Base-by-base conservation (phyloP, 164 flowering plant species). In the Magnolia sinica region DNA sequence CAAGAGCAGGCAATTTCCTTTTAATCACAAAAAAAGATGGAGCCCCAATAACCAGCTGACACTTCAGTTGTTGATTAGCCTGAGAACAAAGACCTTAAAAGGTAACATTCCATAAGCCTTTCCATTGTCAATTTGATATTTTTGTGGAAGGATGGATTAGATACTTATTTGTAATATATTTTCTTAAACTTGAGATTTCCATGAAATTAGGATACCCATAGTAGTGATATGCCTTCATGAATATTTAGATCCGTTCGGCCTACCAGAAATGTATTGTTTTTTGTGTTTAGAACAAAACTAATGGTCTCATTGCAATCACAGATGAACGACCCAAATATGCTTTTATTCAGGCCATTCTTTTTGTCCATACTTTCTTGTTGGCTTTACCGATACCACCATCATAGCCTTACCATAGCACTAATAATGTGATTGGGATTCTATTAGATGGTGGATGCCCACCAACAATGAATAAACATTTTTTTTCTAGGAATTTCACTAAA, bases 311-410 rank as follows among this genome's bases (percentile, higher is more conserved):
- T 52, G 10, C 0, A 61, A 71, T 71, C 90, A 27, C 78, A 95
- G 98, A 96, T 86, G 96, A 93, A n/a, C 87, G 97, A 20, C 83
- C 90, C 1, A 86, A 89, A 31, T 88, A 82, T 80, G 84, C 88
- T 23, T 86, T 94, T 9, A 9, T 90, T 74, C 90, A 89, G 29
- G 29, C 29, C 29, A 27, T 27, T 27, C 29, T 27, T 27, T 94
- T 84, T 64, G 99, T 16, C 98, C 98, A 10, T 92, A 91, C 80
- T 86, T 93, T 74, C 91, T 96, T 19, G 93, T 89, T 20, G 99
- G 92, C 63, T 81, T 88, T 23, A 86, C 86, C 24, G 78, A 14
- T 45, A 27, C 29, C 29, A 1, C 29, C 29, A 27, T 27, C 29
- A 27, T 27, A 27, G 29, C 29, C 29, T 27, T 27, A 27, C 29